Evolutionary conservation across 768 basidiomycete species (phyloP), one percentile per base, ranked within the genome.

Genomic region (Suillus ampliporus): DNA sequence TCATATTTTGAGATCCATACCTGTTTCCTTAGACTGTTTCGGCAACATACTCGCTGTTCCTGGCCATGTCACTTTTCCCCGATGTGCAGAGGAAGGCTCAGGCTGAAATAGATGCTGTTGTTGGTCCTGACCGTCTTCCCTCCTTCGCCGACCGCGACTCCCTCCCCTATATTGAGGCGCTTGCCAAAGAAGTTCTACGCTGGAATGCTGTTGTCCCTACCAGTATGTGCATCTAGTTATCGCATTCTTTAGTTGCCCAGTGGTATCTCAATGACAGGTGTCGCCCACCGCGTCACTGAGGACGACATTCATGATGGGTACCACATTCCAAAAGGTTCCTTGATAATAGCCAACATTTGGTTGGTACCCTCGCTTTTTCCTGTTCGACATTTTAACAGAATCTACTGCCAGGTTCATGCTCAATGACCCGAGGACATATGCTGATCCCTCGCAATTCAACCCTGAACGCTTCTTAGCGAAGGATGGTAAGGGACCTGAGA

Each of bases 301-400:
- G 86, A 89, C 61, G 88, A 89, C 60, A 70, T 87, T 5, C 86
- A 89, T 57, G 78, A 86, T 50, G 87, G 87, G 7, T 84, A 85
- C 72, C 82, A 82, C 44, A 86, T 89, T 57, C 88, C 88, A 10
- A 83, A 88, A 54, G 75, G 77, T 6, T 60, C 67, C 2, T 35
- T 78, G 28, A 52, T 76, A 5, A 58, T 76, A 2, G 10, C 75
- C 23, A 71, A 72, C 56, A 0, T 70, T 14, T 72, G 66, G 68
- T 73, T 44, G 23, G 68, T 62, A 13, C 28, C 10, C 43, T 1
- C 50, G 4, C n/a, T 58, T 58, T 78, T 10, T 40, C 13, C 4
- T 43, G 19, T 43, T 34, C 2, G 75, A 10, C 14, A 28, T 28
- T 38, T 64, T 26, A 21, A 31, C 26, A 23, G 10, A 5, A 43